A percentile compares a stretch with the other conserved stretches of the same genome.
These are phyloP conservation scores for Craterostigma plantagineum DNA, from an alignment of 257 asterid genomes.

Conservation along the genomic window DNA sequence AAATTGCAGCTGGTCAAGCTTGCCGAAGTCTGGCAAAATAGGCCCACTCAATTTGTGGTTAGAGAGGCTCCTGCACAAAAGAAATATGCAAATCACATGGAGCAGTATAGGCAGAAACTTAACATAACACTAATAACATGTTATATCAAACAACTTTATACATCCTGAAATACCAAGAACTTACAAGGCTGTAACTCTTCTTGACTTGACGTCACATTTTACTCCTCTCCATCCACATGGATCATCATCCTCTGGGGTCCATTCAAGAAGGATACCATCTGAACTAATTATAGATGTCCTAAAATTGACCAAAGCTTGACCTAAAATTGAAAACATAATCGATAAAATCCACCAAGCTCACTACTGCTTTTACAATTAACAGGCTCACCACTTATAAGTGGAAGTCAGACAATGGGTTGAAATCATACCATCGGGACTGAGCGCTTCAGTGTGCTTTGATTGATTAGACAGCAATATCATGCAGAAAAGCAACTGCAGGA, in stretches of 20 bases:
- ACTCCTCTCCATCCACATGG: slow-evolving; percentile 89
- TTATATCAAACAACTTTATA: background rate
- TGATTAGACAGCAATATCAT: slow-evolving; percentile 25
- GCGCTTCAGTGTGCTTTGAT: slow-evolving; percentile 27
- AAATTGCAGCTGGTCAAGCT: slow-evolving; percentile 64
- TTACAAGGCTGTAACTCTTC: slow-evolving; percentile 75
- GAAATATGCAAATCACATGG: slow-evolving; percentile 3
- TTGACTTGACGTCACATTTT: slow-evolving; percentile 55
- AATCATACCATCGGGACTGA: slow-evolving; percentile 68
- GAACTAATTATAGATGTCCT: slow-evolving; percentile 53
- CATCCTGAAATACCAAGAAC: slow-evolving; percentile 18
- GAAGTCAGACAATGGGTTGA: slow-evolving; percentile 1
- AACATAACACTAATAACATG: background rate
- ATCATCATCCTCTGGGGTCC: slow-evolving; percentile 89
- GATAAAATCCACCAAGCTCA: background rate
- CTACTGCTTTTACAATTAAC: background rate
- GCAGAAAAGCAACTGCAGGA: slow-evolving; percentile 28
- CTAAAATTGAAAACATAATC: slow-evolving; percentile 13
- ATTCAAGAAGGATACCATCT: slow-evolving; percentile 55
- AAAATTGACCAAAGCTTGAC: slow-evolving; percentile 81
- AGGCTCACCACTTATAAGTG: background rate
- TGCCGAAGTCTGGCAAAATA: slow-evolving; percentile 69
- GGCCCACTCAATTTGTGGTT: slow-evolving; percentile 85
- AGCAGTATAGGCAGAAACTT: background rate
- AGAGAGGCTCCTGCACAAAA: slow-evolving; percentile 68